Conservation (phyloP, 768 basidiomycete genomes). For the Russula compacta region DNA sequence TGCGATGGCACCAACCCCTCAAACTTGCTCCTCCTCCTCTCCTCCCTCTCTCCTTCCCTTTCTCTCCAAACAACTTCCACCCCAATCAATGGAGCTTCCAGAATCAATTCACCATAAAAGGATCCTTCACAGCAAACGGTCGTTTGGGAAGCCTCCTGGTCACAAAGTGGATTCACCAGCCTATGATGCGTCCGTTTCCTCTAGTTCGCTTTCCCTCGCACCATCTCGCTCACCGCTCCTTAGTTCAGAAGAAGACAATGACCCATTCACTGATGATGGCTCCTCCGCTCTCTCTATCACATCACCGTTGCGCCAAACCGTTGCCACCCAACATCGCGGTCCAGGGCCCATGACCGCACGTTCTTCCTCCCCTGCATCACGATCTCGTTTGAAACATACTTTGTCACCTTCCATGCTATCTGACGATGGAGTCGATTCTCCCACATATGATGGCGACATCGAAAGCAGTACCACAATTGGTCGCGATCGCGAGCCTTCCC, state of each 20-base stretch:
- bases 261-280: conserved; percentile 72
- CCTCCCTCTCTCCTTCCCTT: neutral
- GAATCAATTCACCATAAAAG: conserved; percentile 20
- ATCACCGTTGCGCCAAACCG: conserved; percentile 19
- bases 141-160: conserved; percentile 56
- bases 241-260: conserved; percentile 84
- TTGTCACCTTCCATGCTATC: conserved; percentile 36
- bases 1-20: neutral
- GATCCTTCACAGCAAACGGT: conserved; percentile 41
- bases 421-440: conserved; percentile 73
- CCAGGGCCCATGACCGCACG: conserved; percentile 6
- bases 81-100: conserved; percentile 9
- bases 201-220: conserved; percentile 15
- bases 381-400: conserved; percentile 29
- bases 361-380: conserved; percentile 17
- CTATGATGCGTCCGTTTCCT: conserved; percentile 50
- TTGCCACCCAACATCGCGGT: conserved; percentile 22
- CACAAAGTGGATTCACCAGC: conserved; percentile 59
- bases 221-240: conserved; percentile 22
- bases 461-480: conserved; percentile 66
- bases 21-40: neutral
- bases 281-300: conserved; percentile 44
- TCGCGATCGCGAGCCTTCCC: conserved; percentile 31
- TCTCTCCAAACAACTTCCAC: neutral
- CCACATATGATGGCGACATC: conserved; percentile 86